These are phyloP conservation scores for Stylosanthes scabra DNA, from an alignment of 331 rosid species.

Conservation along the genomic window DNA sequence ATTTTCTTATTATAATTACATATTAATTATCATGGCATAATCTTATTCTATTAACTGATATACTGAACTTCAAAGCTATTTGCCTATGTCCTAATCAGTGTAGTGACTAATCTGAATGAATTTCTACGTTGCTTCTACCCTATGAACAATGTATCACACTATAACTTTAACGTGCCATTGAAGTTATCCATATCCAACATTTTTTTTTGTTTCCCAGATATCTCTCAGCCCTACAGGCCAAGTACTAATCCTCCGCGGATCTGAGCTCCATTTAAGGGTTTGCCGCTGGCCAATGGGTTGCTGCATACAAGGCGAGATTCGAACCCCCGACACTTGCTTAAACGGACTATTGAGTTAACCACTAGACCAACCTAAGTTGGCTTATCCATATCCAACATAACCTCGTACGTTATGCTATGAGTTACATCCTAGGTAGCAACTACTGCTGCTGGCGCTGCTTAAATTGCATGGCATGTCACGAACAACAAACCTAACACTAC, in stretches of 20 bases:
- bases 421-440: constrained; percentile 54
- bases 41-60: constrained; percentile 35
- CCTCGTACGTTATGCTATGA: constrained; percentile 45
- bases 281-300: no score
- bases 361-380: no score
- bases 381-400: background rate
- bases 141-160: constrained; percentile 32
- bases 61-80: constrained; percentile 16
- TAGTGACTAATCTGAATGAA: background rate
- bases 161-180: constrained; percentile 32
- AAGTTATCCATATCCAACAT: no score
- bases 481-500: constrained; percentile 66
- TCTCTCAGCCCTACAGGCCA: no score
- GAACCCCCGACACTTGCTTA: no score
- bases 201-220: no score
- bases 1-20: background rate
- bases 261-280: no score
- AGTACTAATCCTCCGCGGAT: no score
- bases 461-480: constrained; percentile 57
- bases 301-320: no score
- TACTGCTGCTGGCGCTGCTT: constrained; percentile 71
- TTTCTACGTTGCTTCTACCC: constrained; percentile 33
- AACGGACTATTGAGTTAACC: no score
- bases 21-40: constrained; percentile 4
- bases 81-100: constrained; percentile 17